Evolutionary conservation across 2,329 filamentous ascomycete genomes (phyloP), one percentile per base, ranked within the genome.

Genomic region (Ustulina deusta): DNA sequence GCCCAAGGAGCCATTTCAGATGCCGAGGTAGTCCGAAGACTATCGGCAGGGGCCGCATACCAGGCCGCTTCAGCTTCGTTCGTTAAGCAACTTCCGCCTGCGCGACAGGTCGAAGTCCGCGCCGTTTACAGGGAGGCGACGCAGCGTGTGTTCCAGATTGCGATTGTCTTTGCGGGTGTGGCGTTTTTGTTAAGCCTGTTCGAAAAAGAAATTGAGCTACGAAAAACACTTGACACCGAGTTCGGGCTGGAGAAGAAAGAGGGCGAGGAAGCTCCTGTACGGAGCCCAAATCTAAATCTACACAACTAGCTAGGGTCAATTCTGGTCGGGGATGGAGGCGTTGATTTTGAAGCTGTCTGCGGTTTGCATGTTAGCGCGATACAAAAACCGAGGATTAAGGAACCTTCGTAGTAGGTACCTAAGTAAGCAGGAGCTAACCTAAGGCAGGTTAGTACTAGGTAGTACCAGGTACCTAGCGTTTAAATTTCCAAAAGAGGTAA

Each of bases 81-180:
- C 25, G 60, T 74, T 0, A 38, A 57, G 40, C 70, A 63, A 13
- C 72, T 73, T 17, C 20, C 65, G 0, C 68, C 68, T 11, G 61
- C 60, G 0, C 58, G 66, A 11, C 36, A 65, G 32, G 57, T 57
- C 0, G 71, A 82, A 59, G 78, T 83, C 3, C 64, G 78, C 1
- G 58, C 66, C 1, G 76, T 78, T 0, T 83, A 80, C 63, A 74
- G 74, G 0, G 66, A 77, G 36, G 75, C 77, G 1, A 69, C 83
- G 46, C 77, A 73, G 54, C 69, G 70, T n/a, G 76, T 81, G 1
- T 84, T 81, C 79, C 69, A 79, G 3, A 72, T 82, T 0, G 77
- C 77, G 10, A 72, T 80, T 0, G 72, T 73, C 0, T 72, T 82
- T 27, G 72, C 76, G 0, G 77, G 64, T 0, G 27, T 79, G 5